Base-by-base conservation (phyloP, 257 asterid species). In the Solanum bulbocastanum region DNA sequence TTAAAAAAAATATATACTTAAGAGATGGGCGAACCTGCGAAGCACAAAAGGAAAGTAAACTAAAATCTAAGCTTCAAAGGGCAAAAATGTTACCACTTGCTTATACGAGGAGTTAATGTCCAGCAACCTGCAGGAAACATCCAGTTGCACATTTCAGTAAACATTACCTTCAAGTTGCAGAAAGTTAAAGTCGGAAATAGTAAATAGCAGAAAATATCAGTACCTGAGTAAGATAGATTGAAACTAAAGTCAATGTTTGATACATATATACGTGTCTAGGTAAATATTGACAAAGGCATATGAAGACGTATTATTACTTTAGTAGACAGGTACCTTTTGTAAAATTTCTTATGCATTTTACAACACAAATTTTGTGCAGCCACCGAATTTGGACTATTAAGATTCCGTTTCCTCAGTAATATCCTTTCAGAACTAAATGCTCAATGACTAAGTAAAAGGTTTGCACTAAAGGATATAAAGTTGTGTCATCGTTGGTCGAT, bases 61-160 rank as follows among this genome's bases (percentile, higher is more conserved):
- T 71, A 32, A 58, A 58, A 25, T 30, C 0, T 66, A 4, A 30
- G 60, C 44, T 83, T 81, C 62, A 58, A 66, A 44, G 16, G 66
- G 40, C 0, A 46, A 66, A 33, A 37, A 37, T 66, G 2, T 78
- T 94, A 96, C 99, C 99, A 96, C 33, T 94, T 90, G 13, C 85
- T 91, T 39, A 96, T 92, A 66, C 62, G 99, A 88, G 98, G 96
- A 84, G 97, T 93, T 22, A 84, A 76, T 86, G 90, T 87, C 99
- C 99, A 95, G 92, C 99, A 96, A 93, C 91, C 99, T 95, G 95
- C 93, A 90, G 86, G 87, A 42, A 76, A 88, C 49, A 88, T 23
- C 12, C 23, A 89, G 83, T 87, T 16, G 76, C 65, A 78, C 33
- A 3, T 82, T 25, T 66, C 27, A 33, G 87, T 74, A 44, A 88